These are phyloP conservation scores for Xylaria telfairii DNA, from an alignment of 495 filamentous ascomycete genomes.

Conservation along the genomic window DNA sequence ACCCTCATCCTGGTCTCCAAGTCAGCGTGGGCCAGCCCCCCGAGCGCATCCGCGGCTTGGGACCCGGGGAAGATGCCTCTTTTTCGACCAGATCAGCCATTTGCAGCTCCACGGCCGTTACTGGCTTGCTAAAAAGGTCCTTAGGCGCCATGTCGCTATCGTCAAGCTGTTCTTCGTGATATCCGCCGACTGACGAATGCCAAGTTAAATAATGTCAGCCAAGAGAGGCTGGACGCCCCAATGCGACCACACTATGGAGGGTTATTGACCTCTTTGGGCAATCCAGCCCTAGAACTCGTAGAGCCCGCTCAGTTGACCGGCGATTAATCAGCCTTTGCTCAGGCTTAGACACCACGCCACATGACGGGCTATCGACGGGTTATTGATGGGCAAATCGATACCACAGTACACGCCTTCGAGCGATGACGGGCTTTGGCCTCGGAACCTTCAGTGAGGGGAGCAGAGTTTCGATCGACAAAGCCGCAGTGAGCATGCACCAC, in stretches of 20 bases:
- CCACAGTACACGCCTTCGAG: not conserved
- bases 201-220: not conserved
- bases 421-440: not conserved
- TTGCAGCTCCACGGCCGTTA: not conserved
- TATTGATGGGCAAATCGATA: not conserved
- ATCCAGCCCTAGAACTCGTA: not conserved
- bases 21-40: not conserved
- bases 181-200: not conserved
- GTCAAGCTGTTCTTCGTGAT: not conserved
- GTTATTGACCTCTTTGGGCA: conserved; percentile 8
- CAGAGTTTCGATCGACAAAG: conserved; percentile 10
- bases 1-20: not conserved
- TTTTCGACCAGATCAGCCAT: not conserved
- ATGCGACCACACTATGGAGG: conserved; percentile 4
- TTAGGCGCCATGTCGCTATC: conserved; percentile 3
- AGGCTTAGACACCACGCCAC: conserved; percentile 18
- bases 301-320: not conserved
- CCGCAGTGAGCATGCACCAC: not conserved
- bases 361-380: not conserved
- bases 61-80: conserved; percentile 8
- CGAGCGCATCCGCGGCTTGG: not conserved
- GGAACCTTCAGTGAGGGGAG: not conserved
- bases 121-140: not conserved
- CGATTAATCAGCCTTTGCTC: conserved; percentile 15
- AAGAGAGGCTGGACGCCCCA: conserved; percentile 10